Evolutionary conservation across 495 filamentous ascomycete species (phyloP), one percentile per base, ranked within the genome.

Genomic region (Xylaria cubensis): DNA sequence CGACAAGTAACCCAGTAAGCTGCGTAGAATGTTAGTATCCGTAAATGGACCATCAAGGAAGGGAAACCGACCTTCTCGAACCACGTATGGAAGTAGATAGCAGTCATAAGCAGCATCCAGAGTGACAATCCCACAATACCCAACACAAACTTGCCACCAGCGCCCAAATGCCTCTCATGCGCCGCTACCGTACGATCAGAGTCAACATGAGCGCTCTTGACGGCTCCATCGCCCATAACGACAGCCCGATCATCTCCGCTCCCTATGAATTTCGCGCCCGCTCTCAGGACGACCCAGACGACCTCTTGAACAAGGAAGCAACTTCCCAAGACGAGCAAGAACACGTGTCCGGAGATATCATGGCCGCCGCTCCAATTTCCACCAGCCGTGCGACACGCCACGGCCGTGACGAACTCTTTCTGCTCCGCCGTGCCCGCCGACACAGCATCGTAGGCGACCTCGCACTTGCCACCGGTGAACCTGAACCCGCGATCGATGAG

Each of bases 61-160:
- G 13, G 66, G 21, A 44, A 63, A 82, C 86, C 72, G 78, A 94
- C 93, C 91, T 98, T 98, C 84, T 99, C 96, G 78, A 95, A 90
- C 96, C 95, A 98, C 5, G 96, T 98, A 80, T 99, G 96, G 71
- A 99, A 99, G 84, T 94, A 98, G 56, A 94, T 92, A 13, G 95
- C 94, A 53, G 96, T 99, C 96, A 99, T 99, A 62, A 98, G 85
- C 80, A 98, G 80, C 95, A 98, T 98, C 92, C 94, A 98, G 88
- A 89, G 91, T 71, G 89, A 91, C 77, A 97, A 74, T 6, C 82
- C 89, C 75, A 91, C 77, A 74, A 89, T 78, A 55, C 76, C 87
- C 78, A 89, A 73, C 10, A 84, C 86, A 19, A 84, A 79, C 74
- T 76, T 88, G 36, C 84, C 82, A 1, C 83, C 85, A 8, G 83